Evolutionary conservation across 2,329 filamentous ascomycete species (phyloP).

Genomic region (Beauveria sp.): DNA sequence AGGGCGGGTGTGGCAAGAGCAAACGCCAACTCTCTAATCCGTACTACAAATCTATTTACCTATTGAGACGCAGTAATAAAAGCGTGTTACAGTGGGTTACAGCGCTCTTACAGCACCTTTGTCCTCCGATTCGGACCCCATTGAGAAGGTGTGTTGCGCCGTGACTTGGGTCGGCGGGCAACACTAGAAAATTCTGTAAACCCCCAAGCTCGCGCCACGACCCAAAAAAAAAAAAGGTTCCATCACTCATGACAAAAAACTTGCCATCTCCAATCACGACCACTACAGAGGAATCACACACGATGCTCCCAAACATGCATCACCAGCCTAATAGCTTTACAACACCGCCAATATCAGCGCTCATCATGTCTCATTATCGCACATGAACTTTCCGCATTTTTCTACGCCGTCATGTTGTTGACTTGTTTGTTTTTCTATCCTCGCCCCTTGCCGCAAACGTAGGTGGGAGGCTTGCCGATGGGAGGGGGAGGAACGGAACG

Average conservation of each 20-base stretch:
- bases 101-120: not conserved
- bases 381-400: conserved; percentile 12
- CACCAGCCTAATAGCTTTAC: not conserved
- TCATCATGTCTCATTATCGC: not conserved
- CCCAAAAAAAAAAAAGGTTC: not conserved
- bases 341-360: not conserved
- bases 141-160: not conserved
- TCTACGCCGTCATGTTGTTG: not conserved
- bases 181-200: not conserved
- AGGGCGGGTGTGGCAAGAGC: not conserved
- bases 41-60: too few relatives aligned
- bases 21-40: not conserved
- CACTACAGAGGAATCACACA: conserved; percentile 5
- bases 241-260: not conserved
- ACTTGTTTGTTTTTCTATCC: not conserved
- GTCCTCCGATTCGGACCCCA: not conserved
- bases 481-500: conserved; percentile 3
- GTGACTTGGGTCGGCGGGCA: not conserved
- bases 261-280: conserved; percentile 1
- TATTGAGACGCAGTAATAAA: too few relatives aligned
- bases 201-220: not conserved
- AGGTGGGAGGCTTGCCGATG: not conserved
- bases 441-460: not conserved
- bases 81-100: not conserved
- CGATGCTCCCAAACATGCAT: conserved; percentile 1